phyloP scores from a whole-genome alignment of 129 eudicot species.

The Scalesia atractyloides region DNA sequence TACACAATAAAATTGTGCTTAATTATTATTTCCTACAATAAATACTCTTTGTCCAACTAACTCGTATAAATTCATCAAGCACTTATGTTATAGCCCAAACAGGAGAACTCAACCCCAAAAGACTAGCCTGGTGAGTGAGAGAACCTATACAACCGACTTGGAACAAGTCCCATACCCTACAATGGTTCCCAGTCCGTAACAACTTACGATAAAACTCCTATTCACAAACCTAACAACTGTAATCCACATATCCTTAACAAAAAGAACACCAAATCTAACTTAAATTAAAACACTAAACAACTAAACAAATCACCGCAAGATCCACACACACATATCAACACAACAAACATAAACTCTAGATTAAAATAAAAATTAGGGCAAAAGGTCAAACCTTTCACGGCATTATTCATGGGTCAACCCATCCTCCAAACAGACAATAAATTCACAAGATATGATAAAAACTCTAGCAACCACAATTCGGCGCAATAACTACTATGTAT shows the following conservation, averaged over 20 bases:
- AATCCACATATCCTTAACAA: slow-evolving; percentile 14
- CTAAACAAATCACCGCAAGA: too few relatives aligned
- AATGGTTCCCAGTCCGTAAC: too few relatives aligned
- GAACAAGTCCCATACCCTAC: too few relatives aligned
- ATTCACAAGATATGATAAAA: neutral
- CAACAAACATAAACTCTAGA: neutral
- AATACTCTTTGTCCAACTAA: neutral
- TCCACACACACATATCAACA: neutral
- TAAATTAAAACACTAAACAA: too few relatives aligned
- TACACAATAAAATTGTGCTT: neutral
- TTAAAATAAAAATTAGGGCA: neutral
- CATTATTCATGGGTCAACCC: slow-evolving; percentile 86
- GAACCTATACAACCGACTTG: too few relatives aligned
- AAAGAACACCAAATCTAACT: neutral
- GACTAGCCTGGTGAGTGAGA: too few relatives aligned
- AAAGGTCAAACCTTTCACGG: slow-evolving; percentile 61
- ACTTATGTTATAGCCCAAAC: too few relatives aligned
- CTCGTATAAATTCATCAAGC: neutral
- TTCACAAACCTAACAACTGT: neutral
- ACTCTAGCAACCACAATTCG: neutral
- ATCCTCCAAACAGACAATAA: slow-evolving; percentile 35
- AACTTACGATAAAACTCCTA: too few relatives aligned
- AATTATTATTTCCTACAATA: neutral
- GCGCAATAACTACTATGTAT: neutral
- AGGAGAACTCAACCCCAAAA: too few relatives aligned